Base-by-base conservation (phyloP, 2,329 filamentous ascomycete genomes). In the Fusarium miscanthi region DNA sequence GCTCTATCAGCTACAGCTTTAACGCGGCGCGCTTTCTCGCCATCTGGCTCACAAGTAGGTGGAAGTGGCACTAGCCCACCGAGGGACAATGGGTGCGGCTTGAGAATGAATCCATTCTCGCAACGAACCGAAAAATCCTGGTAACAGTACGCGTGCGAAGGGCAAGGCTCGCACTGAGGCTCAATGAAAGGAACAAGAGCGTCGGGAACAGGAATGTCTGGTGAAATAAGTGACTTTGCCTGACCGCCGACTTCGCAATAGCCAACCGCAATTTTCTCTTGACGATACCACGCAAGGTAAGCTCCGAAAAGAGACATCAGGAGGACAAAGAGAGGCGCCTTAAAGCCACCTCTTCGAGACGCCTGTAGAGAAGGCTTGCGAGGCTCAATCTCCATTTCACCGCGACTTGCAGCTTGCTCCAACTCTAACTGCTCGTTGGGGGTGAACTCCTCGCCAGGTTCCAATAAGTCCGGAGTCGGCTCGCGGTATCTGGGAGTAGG, bases 201-300 rank as follows among this genome's bases (percentile, higher is more conserved):
- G 51, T 93, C 90, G 6, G 95, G 95, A 23, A 97, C 81, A 2
- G 84, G 82, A 41, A 86, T 76, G 30, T 87, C 81, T 16, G 81
- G 79, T 16, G 87, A 87, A 23, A 89, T 80, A 35, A 90, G 78
- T 72, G 85, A 78, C 37, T 82, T 85, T 5, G 86, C 88, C 52
- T 89, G 85, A 59, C 91, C 89, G 30, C 93, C 96, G 59, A 97
- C 88, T 17, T 95, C 94, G 80, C 96, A 99, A 79, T 97, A 99
- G 38, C 97, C 96, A 25, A 98, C 94, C 21, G 94, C 92, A n/a
- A 97, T 85, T 86, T 98, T 98, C 82, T 99, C 96, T 79, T 97
- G 94, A 53, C 95, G 88, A 85, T 95, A 99, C 89, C 95, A 96
- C 13, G 89, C 89, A 35, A 87, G 92, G 72, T 97, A 94, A 2